A percentile compares a stretch with the other conserved stretches of the same genome.
Conservation (phyloP, 345 rosid genomes). For the Rubroshorea leprosula region DNA sequence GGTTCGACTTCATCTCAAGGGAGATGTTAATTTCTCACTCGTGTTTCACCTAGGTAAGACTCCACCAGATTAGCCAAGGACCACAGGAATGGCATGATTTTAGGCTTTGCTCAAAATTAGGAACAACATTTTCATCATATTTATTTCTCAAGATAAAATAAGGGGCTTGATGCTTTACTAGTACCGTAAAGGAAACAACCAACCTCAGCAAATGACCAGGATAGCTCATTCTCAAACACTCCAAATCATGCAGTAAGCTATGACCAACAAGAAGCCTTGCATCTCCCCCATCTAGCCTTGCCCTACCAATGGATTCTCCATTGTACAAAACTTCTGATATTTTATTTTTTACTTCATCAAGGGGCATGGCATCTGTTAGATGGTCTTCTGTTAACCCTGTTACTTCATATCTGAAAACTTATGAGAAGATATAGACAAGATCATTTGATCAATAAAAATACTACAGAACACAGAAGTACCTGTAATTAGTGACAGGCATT, state of each 20-base stretch:
- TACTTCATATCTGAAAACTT: conserved; percentile 43
- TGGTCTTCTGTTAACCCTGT: conserved; percentile 69
- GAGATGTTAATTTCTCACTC: no score
- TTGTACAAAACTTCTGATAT: conserved; percentile 41
- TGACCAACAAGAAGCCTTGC: conserved; percentile 72
- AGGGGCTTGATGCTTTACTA: no score
- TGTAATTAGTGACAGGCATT: conserved; percentile 50
- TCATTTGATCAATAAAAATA: background rate
- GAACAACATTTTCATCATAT: conserved; percentile 1
- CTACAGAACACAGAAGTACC: conserved; percentile 25
- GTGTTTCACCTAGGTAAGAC: no score
- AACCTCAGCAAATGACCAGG: conserved; percentile 66
- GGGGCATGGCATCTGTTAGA: conserved; percentile 50
- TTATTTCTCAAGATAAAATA: background rate
- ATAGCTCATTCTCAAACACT: conserved; percentile 53
- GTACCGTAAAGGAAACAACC: background rate
- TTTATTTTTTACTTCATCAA: conserved; percentile 41
- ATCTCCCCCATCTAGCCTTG: conserved; percentile 36
- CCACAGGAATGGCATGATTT: background rate
- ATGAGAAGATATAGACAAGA: conserved; percentile 1
- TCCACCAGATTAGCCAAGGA: no score
- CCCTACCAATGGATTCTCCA: conserved; percentile 35
- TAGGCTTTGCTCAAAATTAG: background rate
- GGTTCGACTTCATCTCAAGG: background rate
- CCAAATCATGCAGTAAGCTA: conserved; percentile 52